Evolutionary conservation across 2,329 filamentous ascomycete species (phyloP).

Genomic region (Juglanconis juglandina): DNA sequence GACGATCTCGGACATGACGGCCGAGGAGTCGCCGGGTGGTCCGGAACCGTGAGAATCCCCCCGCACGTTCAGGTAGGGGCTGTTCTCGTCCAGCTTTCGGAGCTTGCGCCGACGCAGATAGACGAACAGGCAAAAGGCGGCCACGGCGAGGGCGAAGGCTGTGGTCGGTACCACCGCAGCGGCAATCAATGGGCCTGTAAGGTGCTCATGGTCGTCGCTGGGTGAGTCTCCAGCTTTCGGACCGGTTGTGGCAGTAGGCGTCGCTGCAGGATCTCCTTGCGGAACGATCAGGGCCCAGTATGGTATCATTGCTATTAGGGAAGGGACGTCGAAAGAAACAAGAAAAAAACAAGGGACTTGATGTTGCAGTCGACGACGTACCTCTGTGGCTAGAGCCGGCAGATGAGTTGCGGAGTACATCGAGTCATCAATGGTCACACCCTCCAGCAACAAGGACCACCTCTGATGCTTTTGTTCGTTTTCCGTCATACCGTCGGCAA

Average conservation of each 20-base stretch:
- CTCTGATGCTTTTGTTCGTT: neutral
- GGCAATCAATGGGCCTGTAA: slow-evolving; percentile 6
- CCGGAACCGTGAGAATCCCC: neutral
- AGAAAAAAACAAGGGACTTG: accelerated
- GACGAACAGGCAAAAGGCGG: neutral
- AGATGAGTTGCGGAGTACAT: slow-evolving; percentile 1
- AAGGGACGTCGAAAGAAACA: too few relatives aligned
- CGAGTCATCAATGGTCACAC: neutral
- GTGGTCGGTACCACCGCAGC: slow-evolving; percentile 7
- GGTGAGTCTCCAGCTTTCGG: neutral
- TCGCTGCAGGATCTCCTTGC: neutral
- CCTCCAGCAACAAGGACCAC: neutral
- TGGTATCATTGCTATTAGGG: too few relatives aligned
- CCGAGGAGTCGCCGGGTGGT: neutral
- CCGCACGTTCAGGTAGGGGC: neutral
- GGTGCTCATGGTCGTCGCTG: neutral
- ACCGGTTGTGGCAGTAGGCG: neutral
- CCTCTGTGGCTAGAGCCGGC: slow-evolving; percentile 5
- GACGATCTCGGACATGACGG: slow-evolving; percentile 4
- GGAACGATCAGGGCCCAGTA: neutral
- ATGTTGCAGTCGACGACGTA: neutral
- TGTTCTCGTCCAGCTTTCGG: neutral
- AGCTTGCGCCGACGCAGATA: slow-evolving; percentile 5
- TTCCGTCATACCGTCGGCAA: neutral
- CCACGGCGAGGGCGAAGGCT: neutral